Conservation (phyloP, 768 basidiomycete species). For the Chiua virens region DNA sequence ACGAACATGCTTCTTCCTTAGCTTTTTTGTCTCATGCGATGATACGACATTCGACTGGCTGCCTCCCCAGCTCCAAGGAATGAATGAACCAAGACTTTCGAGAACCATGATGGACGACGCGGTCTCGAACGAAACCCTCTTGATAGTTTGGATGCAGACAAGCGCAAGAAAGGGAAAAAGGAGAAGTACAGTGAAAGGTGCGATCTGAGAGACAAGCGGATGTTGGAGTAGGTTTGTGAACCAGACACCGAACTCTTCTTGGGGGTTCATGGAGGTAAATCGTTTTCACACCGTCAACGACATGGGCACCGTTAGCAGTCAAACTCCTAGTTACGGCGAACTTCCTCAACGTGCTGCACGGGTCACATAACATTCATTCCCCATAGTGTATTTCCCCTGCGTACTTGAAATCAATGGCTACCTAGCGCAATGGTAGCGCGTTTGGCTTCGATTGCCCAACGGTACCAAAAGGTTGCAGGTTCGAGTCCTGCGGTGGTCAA, state of each 20-base stretch:
- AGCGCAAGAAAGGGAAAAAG: conserved; percentile 38
- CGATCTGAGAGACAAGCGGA: conserved; percentile 53
- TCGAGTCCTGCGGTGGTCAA: conserved; percentile 94
- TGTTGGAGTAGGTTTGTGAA: conserved; percentile 38
- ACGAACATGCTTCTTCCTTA: conserved; percentile 49
- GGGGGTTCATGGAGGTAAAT: conserved; percentile 42
- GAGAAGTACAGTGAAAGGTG: conserved; percentile 55
- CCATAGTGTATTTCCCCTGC: accelerated
- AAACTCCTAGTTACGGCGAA: conserved; percentile 14
- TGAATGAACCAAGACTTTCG: conserved; percentile 49
- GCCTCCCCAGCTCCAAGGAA: conserved; percentile 67
- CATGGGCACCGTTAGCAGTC: conserved; percentile 27
- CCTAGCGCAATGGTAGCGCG: conserved; percentile 95
- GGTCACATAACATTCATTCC: not conserved
- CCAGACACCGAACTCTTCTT: conserved; percentile 42
- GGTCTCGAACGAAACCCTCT: conserved; percentile 29
- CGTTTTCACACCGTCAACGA: conserved; percentile 27
- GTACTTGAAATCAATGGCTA: conserved; percentile 42
- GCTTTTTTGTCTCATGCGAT: conserved; percentile 41
- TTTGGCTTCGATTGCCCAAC: conserved; percentile 83
- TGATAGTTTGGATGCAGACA: conserved; percentile 28
- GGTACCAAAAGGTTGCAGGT: conserved; percentile 94
- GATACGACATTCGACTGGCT: conserved; percentile 21
- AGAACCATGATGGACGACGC: conserved; percentile 50
- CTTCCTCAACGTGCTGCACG: conserved; percentile 17